phyloP scores from a whole-genome alignment of 768 basidiomycete genomes.

The Cystobasidium ongulense region DNA sequence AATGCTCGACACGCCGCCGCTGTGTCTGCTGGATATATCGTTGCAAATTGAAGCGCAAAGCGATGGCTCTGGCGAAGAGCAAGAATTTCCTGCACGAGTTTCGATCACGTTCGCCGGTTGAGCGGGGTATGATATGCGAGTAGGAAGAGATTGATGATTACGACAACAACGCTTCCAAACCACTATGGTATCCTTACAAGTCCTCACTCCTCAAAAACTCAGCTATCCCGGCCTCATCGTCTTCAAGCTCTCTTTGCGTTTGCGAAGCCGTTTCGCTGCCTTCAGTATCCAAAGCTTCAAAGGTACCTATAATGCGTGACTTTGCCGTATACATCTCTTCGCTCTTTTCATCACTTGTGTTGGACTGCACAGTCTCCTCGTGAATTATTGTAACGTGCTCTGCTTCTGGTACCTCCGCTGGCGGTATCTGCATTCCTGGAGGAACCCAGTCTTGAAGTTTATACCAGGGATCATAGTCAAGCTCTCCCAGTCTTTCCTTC shows the following conservation, averaged over 20 bases:
- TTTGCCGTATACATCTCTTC: neutral
- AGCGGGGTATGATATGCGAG: neutral
- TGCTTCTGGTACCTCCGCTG: neutral
- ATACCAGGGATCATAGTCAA: neutral
- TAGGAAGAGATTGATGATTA: neutral
- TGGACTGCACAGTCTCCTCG: neutral
- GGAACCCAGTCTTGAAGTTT: neutral
- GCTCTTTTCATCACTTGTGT: neutral
- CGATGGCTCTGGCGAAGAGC: neutral
- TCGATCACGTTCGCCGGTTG: neutral
- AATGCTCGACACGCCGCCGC: neutral
- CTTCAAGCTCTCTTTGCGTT: neutral
- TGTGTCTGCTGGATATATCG: neutral
- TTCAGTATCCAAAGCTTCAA: neutral
- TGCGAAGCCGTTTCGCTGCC: neutral
- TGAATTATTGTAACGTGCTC: neutral
- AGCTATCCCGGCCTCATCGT: neutral
- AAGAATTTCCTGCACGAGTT: neutral
- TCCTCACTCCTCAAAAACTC: neutral
- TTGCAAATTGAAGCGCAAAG: neutral
- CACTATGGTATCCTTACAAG: neutral
- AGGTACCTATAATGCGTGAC: neutral
- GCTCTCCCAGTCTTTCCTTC: neutral
- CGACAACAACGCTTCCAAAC: neutral
- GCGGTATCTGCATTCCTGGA: neutral